Evolutionary conservation across 2,329 filamentous ascomycete species (phyloP).

Genomic region (Thielaviopsis euricoi): DNA sequence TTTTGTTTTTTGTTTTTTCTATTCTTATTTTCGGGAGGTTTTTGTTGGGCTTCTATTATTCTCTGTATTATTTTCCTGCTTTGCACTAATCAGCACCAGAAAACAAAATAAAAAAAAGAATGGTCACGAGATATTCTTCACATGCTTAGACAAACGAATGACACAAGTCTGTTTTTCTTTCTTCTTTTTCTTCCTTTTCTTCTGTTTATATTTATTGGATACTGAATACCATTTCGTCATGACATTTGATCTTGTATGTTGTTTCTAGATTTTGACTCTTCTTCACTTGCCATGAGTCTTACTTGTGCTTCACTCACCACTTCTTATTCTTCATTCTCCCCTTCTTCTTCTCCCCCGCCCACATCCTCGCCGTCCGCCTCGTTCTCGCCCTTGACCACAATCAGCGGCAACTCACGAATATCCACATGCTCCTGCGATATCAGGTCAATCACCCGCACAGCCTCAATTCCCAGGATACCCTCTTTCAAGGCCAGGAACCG

Average conservation of each 20-base stretch:
- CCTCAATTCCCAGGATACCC: conserved; percentile 55
- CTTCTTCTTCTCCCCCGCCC: not conserved
- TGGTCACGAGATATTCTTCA: not conserved
- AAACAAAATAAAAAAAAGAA: not conserved
- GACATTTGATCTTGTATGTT: not conserved
- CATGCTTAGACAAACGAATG: not conserved
- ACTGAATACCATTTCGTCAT: not conserved
- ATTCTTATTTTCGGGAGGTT: no score
- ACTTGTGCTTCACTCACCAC: no score
- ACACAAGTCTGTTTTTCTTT: not conserved
- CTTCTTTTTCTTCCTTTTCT: not conserved
- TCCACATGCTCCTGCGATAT: conserved; percentile 62
- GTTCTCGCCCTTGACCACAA: conserved; percentile 31
- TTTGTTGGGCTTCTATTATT: not conserved
- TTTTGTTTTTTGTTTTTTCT: not conserved
- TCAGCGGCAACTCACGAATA: conserved; percentile 55
- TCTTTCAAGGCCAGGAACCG: conserved; percentile 51
- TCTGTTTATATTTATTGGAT: not conserved
- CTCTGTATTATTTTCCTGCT: not conserved
- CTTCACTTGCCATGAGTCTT: no score
- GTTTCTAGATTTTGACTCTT: not conserved
- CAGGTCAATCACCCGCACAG: conserved; percentile 56
- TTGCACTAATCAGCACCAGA: not conserved
- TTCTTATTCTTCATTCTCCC: not conserved
- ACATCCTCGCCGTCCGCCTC: not conserved